Evolutionary conservation across 805 yeast genomes (phyloP).

Genomic region (Saturnispora silvae): DNA sequence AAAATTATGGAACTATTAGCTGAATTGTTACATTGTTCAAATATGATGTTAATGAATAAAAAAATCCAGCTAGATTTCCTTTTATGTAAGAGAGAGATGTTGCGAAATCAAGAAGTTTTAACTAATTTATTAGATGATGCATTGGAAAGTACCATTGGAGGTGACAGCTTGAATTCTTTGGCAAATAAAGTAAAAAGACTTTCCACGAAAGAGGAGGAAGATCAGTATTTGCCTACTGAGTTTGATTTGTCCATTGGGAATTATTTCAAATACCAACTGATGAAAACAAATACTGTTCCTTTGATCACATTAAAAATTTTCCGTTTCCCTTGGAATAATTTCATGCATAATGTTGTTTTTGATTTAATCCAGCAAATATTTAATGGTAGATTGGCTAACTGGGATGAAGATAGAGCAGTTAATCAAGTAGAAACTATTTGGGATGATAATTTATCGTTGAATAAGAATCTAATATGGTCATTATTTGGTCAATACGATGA

Average conservation of each 20-base stretch:
- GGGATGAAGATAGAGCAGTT: slow-evolving; percentile 28
- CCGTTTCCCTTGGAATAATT: slow-evolving; percentile 91
- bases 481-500: slow-evolving; percentile 37
- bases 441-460: slow-evolving; percentile 53
- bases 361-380: slow-evolving; percentile 92
- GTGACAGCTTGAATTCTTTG: slow-evolving; percentile 14
- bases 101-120: slow-evolving; percentile 44
- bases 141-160: slow-evolving; percentile 1
- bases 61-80: slow-evolving; percentile 50
- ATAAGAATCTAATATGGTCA: slow-evolving; percentile 64
- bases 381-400: slow-evolving; percentile 45
- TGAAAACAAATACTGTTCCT: slow-evolving; percentile 58
- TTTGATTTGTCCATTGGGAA: slow-evolving; percentile 54
- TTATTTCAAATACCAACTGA: slow-evolving; percentile 63
- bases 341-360: slow-evolving; percentile 93
- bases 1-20: slow-evolving; percentile 87
- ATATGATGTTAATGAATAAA: slow-evolving; percentile 84
- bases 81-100: slow-evolving; percentile 57
- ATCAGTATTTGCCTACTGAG: slow-evolving; percentile 12
- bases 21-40: slow-evolving; percentile 88
- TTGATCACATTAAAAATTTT: slow-evolving; percentile 60
- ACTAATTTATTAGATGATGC: slow-evolving; percentile 10
- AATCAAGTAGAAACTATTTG: slow-evolving; percentile 25
- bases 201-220: not conserved
- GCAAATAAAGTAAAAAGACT: slow-evolving; percentile 20